A percentile compares a stretch with the other conserved stretches of the same genome.
These are phyloP conservation scores for Naganishia vaughanmartiniae DNA, from an alignment of 768 basidiomycete species.

Conservation along the genomic window DNA sequence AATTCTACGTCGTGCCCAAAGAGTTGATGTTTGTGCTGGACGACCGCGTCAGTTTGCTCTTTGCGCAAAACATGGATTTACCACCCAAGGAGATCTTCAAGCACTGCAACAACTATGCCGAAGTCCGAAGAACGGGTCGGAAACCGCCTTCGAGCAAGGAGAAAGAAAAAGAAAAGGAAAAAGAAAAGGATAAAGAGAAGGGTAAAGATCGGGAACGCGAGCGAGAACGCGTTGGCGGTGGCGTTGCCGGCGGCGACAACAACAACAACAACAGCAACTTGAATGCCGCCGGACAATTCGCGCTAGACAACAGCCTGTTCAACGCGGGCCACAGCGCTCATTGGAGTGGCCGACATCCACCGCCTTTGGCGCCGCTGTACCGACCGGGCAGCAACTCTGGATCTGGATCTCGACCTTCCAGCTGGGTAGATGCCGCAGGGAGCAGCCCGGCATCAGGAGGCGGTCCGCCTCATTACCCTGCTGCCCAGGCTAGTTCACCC, in stretches of 20 bases:
- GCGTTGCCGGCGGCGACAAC: too few relatives aligned
- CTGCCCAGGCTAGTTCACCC: slow-evolving; percentile 8
- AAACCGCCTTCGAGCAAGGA: slow-evolving; percentile 15
- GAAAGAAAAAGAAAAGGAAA: not conserved
- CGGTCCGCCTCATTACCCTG: not conserved
- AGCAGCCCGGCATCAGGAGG: slow-evolving; percentile 12
- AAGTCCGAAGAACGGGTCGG: slow-evolving; percentile 36
- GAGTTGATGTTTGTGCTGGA: slow-evolving; percentile 82
- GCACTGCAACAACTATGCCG: slow-evolving; percentile 85
- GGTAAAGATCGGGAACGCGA: slow-evolving; percentile 15
- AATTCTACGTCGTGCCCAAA: slow-evolving; percentile 83
- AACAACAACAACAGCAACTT: too few relatives aligned
- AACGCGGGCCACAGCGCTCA: slow-evolving; percentile 15
- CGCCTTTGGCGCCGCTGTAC: not conserved
- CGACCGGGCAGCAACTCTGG: slow-evolving; percentile 21
- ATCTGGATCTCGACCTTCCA: slow-evolving; percentile 17
- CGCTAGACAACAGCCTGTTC: slow-evolving; percentile 6
- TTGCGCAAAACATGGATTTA: slow-evolving; percentile 78
- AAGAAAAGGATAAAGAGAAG: slow-evolving; percentile 14
- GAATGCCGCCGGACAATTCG: not conserved
- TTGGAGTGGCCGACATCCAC: slow-evolving; percentile 8
- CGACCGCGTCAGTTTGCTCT: slow-evolving; percentile 76
- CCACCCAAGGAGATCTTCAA: slow-evolving; percentile 93
- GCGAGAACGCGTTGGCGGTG: not conserved
- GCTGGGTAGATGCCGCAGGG: slow-evolving; percentile 11